These are phyloP conservation scores for Neoarthrinium moseri DNA, from an alignment of 2,329 filamentous ascomycete species.

Conservation along the genomic window DNA sequence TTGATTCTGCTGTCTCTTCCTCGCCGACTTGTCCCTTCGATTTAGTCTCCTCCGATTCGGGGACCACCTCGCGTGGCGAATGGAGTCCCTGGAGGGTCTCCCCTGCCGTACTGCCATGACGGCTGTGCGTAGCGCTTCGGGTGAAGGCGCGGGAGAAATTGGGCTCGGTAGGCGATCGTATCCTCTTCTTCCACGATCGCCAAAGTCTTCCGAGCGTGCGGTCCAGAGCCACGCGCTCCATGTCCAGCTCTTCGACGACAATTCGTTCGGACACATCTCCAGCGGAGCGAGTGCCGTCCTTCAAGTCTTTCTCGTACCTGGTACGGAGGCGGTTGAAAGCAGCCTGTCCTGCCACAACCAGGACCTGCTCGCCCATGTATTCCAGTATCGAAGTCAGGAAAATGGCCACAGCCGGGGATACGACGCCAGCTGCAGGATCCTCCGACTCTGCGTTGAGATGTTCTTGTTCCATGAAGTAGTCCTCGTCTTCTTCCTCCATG, in stretches of 20 bases:
- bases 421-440: constrained; percentile 62
- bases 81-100: constrained; percentile 39
- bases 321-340: constrained; percentile 67
- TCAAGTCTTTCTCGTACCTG: constrained; percentile 59
- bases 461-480: constrained; percentile 80
- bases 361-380: constrained; percentile 86
- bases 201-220: constrained; percentile 85
- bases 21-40: neutral
- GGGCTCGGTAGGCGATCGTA: constrained; percentile 56
- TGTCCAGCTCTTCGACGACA: constrained; percentile 85
- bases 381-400: constrained; percentile 95
- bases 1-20: constrained; percentile 15
- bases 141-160: constrained; percentile 49
- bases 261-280: constrained; percentile 61
- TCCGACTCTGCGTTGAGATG: constrained; percentile 60
- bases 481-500: constrained; percentile 97
- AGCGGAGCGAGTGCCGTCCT: constrained; percentile 45
- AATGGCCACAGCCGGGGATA: constrained; percentile 90
- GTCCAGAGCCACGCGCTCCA: constrained; percentile 90
- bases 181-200: constrained; percentile 91
- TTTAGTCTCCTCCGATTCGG: constrained; percentile 7
- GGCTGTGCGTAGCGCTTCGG: constrained; percentile 40
- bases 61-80: neutral
- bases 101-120: constrained; percentile 36
- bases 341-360: constrained; percentile 84